Evolutionary conservation across 305 asterid genomes (phyloP).

Genomic region (Striga hermonthica): DNA sequence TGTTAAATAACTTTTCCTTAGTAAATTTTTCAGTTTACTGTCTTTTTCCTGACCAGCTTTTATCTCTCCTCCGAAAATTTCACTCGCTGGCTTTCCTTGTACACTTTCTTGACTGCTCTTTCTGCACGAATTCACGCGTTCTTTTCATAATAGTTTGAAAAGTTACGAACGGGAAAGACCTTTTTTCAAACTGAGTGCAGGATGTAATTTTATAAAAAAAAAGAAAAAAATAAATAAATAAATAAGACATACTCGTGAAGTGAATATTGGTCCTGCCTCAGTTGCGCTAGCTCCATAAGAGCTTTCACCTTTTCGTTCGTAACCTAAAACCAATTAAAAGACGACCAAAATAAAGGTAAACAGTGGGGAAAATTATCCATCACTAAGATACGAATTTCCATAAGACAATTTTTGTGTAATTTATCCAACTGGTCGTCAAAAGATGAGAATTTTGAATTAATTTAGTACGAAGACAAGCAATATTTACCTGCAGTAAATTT

Average conservation of each 20-base stretch:
- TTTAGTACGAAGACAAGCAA: background rate
- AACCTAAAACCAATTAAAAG: conserved; percentile 53
- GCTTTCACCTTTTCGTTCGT: conserved; percentile 92
- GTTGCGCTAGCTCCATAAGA: conserved; percentile 87
- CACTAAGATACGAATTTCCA: background rate
- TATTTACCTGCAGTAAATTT: conserved; percentile 69
- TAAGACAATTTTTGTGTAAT: no score
- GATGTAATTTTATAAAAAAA: background rate
- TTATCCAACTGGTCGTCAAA: no score
- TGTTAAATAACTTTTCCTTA: conserved; percentile 58
- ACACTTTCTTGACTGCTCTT: conserved; percentile 37
- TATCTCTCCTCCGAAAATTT: conserved; percentile 32
- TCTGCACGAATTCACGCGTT: conserved; percentile 38
- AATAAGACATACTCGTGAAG: conserved; percentile 62
- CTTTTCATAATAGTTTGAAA: background rate
- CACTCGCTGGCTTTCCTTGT: conserved; percentile 41
- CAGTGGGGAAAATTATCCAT: background rate
- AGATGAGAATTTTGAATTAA: background rate
- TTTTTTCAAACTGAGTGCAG: background rate
- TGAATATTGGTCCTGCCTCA: conserved; percentile 64
- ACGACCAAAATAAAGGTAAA: conserved; percentile 22
- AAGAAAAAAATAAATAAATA: background rate
- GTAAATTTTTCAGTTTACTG: conserved; percentile 60
- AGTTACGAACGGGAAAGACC: background rate
- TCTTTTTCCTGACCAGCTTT: conserved; percentile 56